Evolutionary conservation across 768 basidiomycete species (phyloP).

Genomic region (Sarcodon aspratus): DNA sequence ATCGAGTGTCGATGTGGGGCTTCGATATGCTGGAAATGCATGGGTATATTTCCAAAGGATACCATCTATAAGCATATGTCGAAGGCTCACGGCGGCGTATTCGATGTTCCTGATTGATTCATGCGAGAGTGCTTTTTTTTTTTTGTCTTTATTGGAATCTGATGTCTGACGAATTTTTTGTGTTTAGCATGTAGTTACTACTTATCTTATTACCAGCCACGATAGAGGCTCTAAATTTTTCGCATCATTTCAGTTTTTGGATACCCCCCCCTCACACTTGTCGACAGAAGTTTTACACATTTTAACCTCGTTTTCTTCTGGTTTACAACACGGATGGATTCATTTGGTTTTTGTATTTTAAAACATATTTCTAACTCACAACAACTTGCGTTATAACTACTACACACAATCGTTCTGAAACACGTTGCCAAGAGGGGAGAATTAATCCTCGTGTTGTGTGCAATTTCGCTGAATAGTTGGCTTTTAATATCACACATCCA

Average conservation of each 20-base stretch:
- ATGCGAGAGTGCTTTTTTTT: too few relatives aligned
- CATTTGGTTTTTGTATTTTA: too few relatives aligned
- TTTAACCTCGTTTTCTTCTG: background rate
- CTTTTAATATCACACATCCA: background rate
- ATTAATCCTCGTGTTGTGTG: constrained; percentile 1
- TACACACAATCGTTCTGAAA: background rate
- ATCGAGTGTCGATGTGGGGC: constrained; percentile 73
- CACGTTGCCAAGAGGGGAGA: background rate
- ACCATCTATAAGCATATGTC: constrained; percentile 12
- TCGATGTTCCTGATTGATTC: background rate
- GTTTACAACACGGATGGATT: too few relatives aligned
- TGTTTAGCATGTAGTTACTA: too few relatives aligned
- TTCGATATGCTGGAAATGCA: constrained; percentile 76
- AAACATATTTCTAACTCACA: too few relatives aligned
- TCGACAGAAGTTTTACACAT: too few relatives aligned
- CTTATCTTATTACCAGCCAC: too few relatives aligned
- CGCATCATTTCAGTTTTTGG: too few relatives aligned
- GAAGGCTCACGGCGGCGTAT: constrained; percentile 9
- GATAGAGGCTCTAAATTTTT: too few relatives aligned
- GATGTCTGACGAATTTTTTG: too few relatives aligned
- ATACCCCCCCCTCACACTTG: too few relatives aligned
- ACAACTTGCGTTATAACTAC: background rate
- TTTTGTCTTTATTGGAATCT: too few relatives aligned
- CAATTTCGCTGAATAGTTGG: background rate
- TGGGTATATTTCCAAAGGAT: constrained; percentile 41